Evolutionary conservation across 1,284 basidiomycete species (phyloP), one percentile per base, ranked within the genome.

Genomic region (Afroboletus lepidellus): DNA sequence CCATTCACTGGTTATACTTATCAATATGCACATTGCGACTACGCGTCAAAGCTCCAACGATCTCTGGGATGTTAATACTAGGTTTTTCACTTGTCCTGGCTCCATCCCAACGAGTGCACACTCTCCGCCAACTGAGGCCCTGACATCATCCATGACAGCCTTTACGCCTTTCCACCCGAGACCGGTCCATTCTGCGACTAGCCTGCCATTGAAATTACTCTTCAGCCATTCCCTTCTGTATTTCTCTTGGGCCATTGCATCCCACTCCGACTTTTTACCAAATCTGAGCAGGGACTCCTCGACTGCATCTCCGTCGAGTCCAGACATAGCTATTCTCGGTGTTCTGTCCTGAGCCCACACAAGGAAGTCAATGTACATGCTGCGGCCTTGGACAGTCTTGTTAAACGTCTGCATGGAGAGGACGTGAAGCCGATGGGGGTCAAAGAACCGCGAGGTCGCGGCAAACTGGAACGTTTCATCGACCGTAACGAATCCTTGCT

Each of bases 291-390:
- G 71, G 0, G 82, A 82, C 30, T 77, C 75, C 47, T 76, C 70
- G 20, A 69, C 66, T 32, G 70, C 61, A 21, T 57, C 41, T 47
- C 48, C 34, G 38, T 54, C 15, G 25, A 34, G 32, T 36, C 20
- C n/a, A n/a, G 55, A 50, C 21, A 46, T 42, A 16, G 55, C 32
- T 47, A 29, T 16, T 1, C 47, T 18, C 2, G 57, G 48, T 0
- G 21, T 46, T 57, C 60, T 64, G 48, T 59, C 59, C 41, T 68
- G 55, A 43, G 72, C 77, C 77, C 78, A 84, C 8, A 66, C 60
- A 4, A 83, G 69, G 53, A 87, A 88, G 42, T 78, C 74, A 5
- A 69, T 63, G 59, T 83, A 86, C 82, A 87, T 84, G 37, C 62
- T 69, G 18, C 85, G 76, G n/a, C 73, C 72, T 23, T 69, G 62